Conservation (phyloP, 2,329 filamentous ascomycete species). For the Colletotrichum sp. region DNA sequence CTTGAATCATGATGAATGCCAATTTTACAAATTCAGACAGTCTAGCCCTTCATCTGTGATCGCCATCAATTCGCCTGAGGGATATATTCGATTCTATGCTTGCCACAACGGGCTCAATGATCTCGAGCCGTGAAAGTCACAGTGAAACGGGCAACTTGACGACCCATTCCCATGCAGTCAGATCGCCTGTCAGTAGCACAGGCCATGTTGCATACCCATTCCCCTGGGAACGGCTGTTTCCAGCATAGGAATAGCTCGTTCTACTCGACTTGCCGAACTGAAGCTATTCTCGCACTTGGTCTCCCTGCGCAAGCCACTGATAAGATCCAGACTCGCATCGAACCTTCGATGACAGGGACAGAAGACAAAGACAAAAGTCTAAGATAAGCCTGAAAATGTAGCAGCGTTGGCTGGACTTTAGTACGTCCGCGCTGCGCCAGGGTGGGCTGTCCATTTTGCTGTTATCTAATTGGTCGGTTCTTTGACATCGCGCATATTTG, state of each 20-base stretch:
- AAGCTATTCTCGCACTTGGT: not conserved
- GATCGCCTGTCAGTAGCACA: not conserved
- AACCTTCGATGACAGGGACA: not conserved
- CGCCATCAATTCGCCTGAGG: not conserved
- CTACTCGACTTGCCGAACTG: not conserved
- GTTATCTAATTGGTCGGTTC: conserved; percentile 2
- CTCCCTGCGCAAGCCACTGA: not conserved
- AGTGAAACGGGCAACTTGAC: not conserved
- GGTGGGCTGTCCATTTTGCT: not conserved
- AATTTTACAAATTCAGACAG: not conserved
- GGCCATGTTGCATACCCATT: not conserved
- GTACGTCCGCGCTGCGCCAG: not conserved
- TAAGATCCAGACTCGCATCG: not conserved
- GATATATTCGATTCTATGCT: not conserved
- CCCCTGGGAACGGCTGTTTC: not conserved
- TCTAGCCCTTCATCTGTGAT: not conserved
- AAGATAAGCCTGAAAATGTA: not conserved
- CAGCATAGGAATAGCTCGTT: not conserved
- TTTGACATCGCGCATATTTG: not conserved
- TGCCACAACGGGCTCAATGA: not conserved
- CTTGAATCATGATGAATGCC: not conserved
- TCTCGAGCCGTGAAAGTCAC: not conserved
- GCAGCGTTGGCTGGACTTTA: not conserved
- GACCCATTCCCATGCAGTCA: not conserved
- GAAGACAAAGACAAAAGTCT: not conserved